phyloP scores from a whole-genome alignment of 1,284 basidiomycete species.

The Sporisorium graminicola region DNA sequence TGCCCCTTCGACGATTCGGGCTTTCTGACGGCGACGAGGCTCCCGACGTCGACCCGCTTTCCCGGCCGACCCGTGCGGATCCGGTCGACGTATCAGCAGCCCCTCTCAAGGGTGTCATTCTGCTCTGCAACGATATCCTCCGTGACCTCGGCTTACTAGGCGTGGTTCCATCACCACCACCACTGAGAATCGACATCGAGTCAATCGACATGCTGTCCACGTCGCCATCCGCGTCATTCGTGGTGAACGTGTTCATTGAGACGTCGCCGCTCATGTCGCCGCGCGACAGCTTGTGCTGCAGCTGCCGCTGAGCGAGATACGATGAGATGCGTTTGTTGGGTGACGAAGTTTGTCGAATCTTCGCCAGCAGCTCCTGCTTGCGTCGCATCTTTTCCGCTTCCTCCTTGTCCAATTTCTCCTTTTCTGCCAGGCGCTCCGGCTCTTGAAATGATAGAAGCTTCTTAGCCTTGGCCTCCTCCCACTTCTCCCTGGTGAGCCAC shows the following conservation, averaged over 20 bases:
- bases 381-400: conserved; percentile 44
- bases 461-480: conserved; percentile 58
- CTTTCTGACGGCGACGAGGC: conserved; percentile 24
- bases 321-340: conserved; percentile 44
- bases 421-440: conserved; percentile 41
- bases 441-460: conserved; percentile 62
- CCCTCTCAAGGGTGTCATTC: conserved; percentile 20
- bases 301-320: conserved; percentile 25
- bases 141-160: conserved; percentile 28
- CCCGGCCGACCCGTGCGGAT: conserved; percentile 6
- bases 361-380: conserved; percentile 46
- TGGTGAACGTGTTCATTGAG: conserved; percentile 20
- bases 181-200: conserved; percentile 5
- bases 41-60: conserved; percentile 6
- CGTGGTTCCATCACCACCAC: conserved; percentile 11
- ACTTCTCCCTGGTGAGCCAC: conserved; percentile 60
- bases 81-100: neutral
- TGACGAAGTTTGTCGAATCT: conserved; percentile 44
- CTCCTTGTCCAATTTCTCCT: conserved; percentile 34
- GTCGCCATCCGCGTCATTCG: conserved; percentile 24
- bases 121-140: conserved; percentile 33
- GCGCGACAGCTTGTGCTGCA: conserved; percentile 25
- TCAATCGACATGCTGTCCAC: conserved; percentile 33
- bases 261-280: conserved; percentile 31
- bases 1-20: conserved; percentile 22